Base-by-base conservation (phyloP, 306 rosid species). In the Fagus crenata region DNA sequence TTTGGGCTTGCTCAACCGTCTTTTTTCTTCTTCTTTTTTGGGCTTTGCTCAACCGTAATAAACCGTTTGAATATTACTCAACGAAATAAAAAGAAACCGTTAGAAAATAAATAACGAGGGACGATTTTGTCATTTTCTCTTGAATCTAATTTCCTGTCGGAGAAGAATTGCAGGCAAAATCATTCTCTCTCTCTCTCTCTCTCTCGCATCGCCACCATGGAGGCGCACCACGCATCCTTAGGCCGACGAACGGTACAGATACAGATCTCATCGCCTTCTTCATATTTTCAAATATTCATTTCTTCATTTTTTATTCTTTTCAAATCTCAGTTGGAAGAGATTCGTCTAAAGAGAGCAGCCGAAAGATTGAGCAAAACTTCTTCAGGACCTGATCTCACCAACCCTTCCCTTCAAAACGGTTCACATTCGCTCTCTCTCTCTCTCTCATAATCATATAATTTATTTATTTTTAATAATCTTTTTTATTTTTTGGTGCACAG, bases 301-400 rank as follows among this genome's bases (percentile, higher is more conserved):
- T 13, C 49, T 41, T 65, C 70, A 12, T 51, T 7, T 77, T 53
- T n/a, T 61, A 77, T 77, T 53, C 1, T 43, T 74, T 13, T 67
- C 5, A 3, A 17, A 72, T 14, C 3, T 36, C 80, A 89, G 97
- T 72, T 95, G 77, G 96, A 89, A 72, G 98, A 95, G 60, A 92
- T 95, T 89, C 96, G 97, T 60, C 93, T 92, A 72, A 92, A 95
- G 87, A 84, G 99, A 70, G 99, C 97, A 0, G 93, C 91, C 0
- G 97, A 92, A 61, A 88, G 97, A 74, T 85, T 95, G 76, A 90
- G 73, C 87, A 90, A 90, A 87, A 28, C 89, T 67, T 77, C 97
- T 61, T 95, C 99, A 1, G 97, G 97, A 9, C 92, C 90, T 70
- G 99, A 95, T 92, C 91, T 90, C 53, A 85, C 53, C 80, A 60